These are phyloP conservation scores for Boletus hoseneyae DNA, from an alignment of 1,284 basidiomycete genomes.

Conservation along the genomic window DNA sequence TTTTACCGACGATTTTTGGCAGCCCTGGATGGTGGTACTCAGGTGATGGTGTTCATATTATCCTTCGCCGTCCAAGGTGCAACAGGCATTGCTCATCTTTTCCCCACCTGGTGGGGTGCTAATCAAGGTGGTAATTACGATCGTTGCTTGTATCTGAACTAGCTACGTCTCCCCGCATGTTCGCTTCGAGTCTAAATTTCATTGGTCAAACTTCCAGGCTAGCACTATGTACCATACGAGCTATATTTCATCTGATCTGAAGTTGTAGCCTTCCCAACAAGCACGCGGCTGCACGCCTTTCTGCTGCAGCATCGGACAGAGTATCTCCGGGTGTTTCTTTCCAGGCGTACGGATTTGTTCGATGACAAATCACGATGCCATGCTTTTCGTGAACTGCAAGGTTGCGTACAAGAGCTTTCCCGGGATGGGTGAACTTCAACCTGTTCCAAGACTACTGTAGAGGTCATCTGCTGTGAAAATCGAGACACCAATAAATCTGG, in stretches of 20 bases:
- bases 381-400: constrained; percentile 54
- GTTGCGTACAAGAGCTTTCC: constrained; percentile 53
- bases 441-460: constrained; percentile 40
- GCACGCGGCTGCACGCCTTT: no score
- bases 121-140: constrained; percentile 38
- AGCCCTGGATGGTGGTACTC: constrained; percentile 59
- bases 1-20: background rate
- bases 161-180: background rate
- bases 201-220: no score
- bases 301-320: no score
- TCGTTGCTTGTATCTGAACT: constrained; percentile 15
- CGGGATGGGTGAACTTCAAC: constrained; percentile 84
- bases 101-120: constrained; percentile 60
- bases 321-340: no score
- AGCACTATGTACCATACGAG: no score
- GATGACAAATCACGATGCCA: constrained; percentile 63
- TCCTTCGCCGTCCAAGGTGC: constrained; percentile 73
- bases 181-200: no score
- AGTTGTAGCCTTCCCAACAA: no score
- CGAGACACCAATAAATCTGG: constrained; percentile 81
- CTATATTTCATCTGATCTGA: no score
- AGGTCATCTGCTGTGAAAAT: constrained; percentile 75
- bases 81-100: constrained; percentile 49
- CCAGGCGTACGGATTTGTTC: no score
- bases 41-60: constrained; percentile 69